Evolutionary conservation across 2,329 filamentous ascomycete species (phyloP).

Genomic region (Penicillium aurantiogriseum): DNA sequence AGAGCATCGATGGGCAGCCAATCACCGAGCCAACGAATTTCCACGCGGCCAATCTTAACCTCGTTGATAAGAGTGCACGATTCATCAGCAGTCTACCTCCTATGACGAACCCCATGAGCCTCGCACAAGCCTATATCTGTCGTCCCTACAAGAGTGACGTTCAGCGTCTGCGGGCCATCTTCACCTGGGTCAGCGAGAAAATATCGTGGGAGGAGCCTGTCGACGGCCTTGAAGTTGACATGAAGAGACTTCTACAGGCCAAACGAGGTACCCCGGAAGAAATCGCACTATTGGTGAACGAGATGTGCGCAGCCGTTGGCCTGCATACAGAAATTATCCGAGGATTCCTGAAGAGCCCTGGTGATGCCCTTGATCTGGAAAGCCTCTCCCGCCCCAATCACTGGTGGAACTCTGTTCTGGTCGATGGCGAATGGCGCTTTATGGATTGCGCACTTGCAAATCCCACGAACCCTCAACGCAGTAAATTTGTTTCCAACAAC

Average conservation of each 20-base stretch:
- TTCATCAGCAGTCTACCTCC: slow-evolving; percentile 83
- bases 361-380: slow-evolving; percentile 76
- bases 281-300: slow-evolving; percentile 79
- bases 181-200: slow-evolving; percentile 95
- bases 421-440: slow-evolving; percentile 94
- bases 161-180: slow-evolving; percentile 88
- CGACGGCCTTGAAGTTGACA: slow-evolving; percentile 74
- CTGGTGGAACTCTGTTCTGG: slow-evolving; percentile 93
- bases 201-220: slow-evolving; percentile 94
- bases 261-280: slow-evolving; percentile 85
- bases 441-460: slow-evolving; percentile 92
- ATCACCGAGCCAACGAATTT: slow-evolving; percentile 83
- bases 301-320: slow-evolving; percentile 91
- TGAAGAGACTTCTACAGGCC: slow-evolving; percentile 76
- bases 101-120: slow-evolving; percentile 73
- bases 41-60: slow-evolving; percentile 70
- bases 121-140: slow-evolving; percentile 90
- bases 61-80: slow-evolving; percentile 93
- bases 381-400: slow-evolving; percentile 87
- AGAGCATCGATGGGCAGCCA: slow-evolving; percentile 78
- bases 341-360: slow-evolving; percentile 87
- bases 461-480: slow-evolving; percentile 80
- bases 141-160: slow-evolving; percentile 92
- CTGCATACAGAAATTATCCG: slow-evolving; percentile 82
- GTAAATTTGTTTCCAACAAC: slow-evolving; percentile 70